phyloP scores from a whole-genome alignment of 2,329 filamentous ascomycete species.

The Ceratocystiopsis minuta region DNA sequence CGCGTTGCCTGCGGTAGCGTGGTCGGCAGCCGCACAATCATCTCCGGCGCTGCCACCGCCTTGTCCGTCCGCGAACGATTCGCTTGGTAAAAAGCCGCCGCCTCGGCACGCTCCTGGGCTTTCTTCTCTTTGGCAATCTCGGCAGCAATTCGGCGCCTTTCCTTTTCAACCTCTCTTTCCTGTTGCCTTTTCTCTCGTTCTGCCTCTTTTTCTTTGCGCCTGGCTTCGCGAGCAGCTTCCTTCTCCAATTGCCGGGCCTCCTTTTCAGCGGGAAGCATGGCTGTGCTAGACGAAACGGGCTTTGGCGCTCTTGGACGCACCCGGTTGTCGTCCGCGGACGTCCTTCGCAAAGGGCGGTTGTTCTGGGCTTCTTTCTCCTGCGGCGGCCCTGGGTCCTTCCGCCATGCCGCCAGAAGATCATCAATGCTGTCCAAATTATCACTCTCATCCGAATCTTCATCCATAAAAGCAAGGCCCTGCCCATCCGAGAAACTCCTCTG shows the following conservation, averaged over 20 bases:
- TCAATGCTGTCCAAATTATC: not conserved
- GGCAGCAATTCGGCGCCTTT: conserved; percentile 36
- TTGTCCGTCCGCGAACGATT: conserved; percentile 60
- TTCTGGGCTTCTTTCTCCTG: too few species aligned
- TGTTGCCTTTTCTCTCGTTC: conserved; percentile 37
- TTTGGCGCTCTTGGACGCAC: not conserved
- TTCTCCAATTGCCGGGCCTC: conserved; percentile 9
- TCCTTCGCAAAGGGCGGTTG: not conserved
- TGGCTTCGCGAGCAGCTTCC: conserved; percentile 19
- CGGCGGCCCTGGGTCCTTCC: not conserved
- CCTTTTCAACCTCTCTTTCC: conserved; percentile 39
- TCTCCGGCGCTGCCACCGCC: conserved; percentile 54
- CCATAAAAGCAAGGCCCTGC: not conserved
- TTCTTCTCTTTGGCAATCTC: conserved; percentile 43
- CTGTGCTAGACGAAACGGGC: not conserved
- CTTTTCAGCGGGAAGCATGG: conserved; percentile 7
- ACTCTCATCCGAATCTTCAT: conserved; percentile 6
- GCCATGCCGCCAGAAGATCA: conserved; percentile 3
- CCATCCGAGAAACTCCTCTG: conserved; percentile 5
- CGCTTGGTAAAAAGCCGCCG: conserved; percentile 49
- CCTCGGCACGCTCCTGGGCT: conserved; percentile 42
- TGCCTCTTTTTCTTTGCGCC: conserved; percentile 29
- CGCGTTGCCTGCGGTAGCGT: conserved; percentile 30
- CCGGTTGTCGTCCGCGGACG: not conserved
- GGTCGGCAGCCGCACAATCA: conserved; percentile 54